Conservation (phyloP, 352 stramenopile species). For the Globisporangium abappressorium region DNA sequence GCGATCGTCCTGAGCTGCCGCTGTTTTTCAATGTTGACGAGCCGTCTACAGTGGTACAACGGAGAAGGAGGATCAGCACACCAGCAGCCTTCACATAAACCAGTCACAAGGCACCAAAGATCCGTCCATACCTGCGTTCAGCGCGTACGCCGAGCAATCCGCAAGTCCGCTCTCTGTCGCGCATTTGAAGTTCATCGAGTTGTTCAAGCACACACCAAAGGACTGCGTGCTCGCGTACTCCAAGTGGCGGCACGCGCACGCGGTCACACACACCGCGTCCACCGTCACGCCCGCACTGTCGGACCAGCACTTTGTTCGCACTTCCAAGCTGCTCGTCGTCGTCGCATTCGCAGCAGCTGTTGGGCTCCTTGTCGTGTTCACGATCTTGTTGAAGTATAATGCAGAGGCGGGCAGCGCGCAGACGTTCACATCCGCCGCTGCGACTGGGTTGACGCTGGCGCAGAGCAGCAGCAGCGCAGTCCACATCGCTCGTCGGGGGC, state of each 20-base stretch:
- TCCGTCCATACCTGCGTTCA: conserved; percentile 17
- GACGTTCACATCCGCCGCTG: not conserved
- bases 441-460: not conserved
- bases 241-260: conserved; percentile 14
- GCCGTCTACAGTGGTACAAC: conserved; percentile 8
- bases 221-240: not conserved
- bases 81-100: not conserved
- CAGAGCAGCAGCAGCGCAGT: not conserved
- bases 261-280: not conserved
- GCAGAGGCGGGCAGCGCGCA: conserved; percentile 26
- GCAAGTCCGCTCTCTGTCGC: not conserved
- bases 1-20: not conserved
- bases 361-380: not conserved
- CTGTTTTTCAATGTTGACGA: conserved; percentile 9
- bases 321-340: conserved; percentile 1
- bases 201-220: conserved; percentile 14
- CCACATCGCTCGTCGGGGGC: not conserved
- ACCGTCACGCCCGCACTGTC: conserved; percentile 13
- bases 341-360: not conserved
- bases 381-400: conserved; percentile 22
- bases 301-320: conserved; percentile 5
- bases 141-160: conserved; percentile 24
- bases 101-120: not conserved
- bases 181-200: conserved; percentile 10
- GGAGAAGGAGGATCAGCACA: not conserved